Evolutionary conservation across 1,284 basidiomycete species (phyloP), one percentile per base, ranked within the genome.

Genomic region (Ustilago hordei): DNA sequence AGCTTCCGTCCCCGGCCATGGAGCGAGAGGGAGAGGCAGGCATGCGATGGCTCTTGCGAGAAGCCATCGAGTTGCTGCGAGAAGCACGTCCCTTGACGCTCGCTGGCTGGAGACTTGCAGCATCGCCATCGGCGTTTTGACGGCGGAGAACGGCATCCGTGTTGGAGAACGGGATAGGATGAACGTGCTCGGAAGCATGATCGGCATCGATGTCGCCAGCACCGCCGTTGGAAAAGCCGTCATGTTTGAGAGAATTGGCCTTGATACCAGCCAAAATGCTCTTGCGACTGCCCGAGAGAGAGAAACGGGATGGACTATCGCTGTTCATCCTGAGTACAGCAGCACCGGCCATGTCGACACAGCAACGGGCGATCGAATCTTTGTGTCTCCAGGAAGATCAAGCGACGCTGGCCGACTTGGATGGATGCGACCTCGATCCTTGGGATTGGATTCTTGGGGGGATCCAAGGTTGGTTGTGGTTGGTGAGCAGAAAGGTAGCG

Each of bases 201-300:
- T 67, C 65, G 19, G 19, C n/a, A 17, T 54, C n/a, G 48, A 31
- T 48, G 17, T 54, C 53, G 36, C 36, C 12, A 32, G 38, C 57
- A 31, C 8, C 50, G 56, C 8, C 50, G 56, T 28, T 13, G 23
- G 28, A 23, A 47, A 31, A 13, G 19, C 19, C 15, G 54, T 34
- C 17, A 31, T 59, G 61, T 38, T 55, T 53, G 59, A 41, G 13
- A 6, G 60, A 17, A 38, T 17, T 55, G 12, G 66, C 47, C 19
- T 68, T 62, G 55, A 79, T 79, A 52, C 73, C 69, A 23, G 77
- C 77, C 2, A 79, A 45, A 43, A 75, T 79, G 61, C 41, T 62
- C 52, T 64, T 75, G 60, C 75, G 64, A 38, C 67, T 73, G 56
- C 69, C 70, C 13, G 60, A 62, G 41, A 72, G 3, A 19, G 55